Percentiles rank a stretch among this genome's conserved stretches.
These are phyloP conservation scores for Malus fusca DNA, from an alignment of 306 rosid genomes.

Conservation along the genomic window DNA sequence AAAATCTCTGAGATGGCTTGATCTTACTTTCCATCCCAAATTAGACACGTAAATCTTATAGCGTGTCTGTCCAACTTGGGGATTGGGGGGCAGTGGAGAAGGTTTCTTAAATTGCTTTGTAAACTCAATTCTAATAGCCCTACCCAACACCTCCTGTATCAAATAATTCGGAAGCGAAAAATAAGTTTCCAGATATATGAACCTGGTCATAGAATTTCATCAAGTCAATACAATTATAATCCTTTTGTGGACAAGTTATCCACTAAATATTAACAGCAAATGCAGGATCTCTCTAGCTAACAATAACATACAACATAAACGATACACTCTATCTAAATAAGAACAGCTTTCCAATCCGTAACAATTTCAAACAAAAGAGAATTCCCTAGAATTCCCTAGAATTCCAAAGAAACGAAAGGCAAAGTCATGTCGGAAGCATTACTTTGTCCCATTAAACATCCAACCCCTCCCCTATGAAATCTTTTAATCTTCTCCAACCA, in stretches of 20 bases:
- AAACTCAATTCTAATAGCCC: constrained; percentile 57
- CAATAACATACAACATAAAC: neutral
- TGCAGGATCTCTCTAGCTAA: neutral
- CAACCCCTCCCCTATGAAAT: neutral
- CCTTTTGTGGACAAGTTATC: neutral
- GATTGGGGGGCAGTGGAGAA: constrained; percentile 41
- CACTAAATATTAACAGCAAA: neutral
- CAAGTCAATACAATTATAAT: neutral
- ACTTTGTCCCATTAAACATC: neutral
- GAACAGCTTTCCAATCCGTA: neutral
- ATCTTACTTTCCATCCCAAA: constrained; percentile 78
- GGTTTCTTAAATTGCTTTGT: constrained; percentile 74
- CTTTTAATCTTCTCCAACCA: neutral
- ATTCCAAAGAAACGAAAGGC: neutral
- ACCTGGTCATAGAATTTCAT: neutral
- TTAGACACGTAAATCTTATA: constrained; percentile 62
- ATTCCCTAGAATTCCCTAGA: neutral
- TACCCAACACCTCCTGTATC: constrained; percentile 62
- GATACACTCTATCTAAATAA: neutral
- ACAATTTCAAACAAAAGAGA: neutral
- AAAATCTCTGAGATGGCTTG: constrained; percentile 63
- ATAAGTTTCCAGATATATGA: neutral
- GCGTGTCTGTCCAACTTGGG: constrained; percentile 45
- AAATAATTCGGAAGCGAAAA: neutral
- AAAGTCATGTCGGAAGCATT: neutral